Conservation (phyloP, 2,329 filamentous ascomycete genomes). For the Colletotrichum echinochloae region DNA sequence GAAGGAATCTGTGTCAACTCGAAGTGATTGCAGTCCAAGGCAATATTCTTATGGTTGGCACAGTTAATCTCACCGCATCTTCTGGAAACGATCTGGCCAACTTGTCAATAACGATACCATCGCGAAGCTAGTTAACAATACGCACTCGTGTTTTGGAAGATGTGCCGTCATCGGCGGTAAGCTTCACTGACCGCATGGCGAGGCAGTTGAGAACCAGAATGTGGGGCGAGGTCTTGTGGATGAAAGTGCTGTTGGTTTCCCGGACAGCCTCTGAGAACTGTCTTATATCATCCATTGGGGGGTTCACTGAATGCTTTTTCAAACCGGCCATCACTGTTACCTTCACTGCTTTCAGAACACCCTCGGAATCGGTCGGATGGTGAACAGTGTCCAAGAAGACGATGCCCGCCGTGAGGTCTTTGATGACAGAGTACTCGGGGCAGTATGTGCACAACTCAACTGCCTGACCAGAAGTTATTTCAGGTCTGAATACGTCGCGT, state of each 20-base stretch:
- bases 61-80: slow-evolving; percentile 7
- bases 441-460: background rate
- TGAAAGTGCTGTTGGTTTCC: slow-evolving; percentile 40
- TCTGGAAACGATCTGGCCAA: slow-evolving; percentile 18
- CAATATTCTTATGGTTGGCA: background rate
- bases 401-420: slow-evolving; percentile 37
- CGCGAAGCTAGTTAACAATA: background rate
- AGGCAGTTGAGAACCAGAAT: slow-evolving; percentile 26
- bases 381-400: slow-evolving; percentile 45
- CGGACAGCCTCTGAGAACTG: slow-evolving; percentile 43
- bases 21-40: slow-evolving; percentile 41
- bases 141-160: slow-evolving; percentile 15
- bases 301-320: slow-evolving; percentile 2
- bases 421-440: slow-evolving; percentile 29
- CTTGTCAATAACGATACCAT: background rate
- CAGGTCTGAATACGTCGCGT: too few species aligned
- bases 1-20: slow-evolving; percentile 42
- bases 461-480: background rate
- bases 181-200: slow-evolving; percentile 4
- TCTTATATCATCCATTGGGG: slow-evolving; percentile 39
- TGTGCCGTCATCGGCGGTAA: background rate
- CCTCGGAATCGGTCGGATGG: slow-evolving; percentile 41
- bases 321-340: slow-evolving; percentile 35
- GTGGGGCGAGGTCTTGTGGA: background rate
- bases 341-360: slow-evolving; percentile 42